phyloP scores from a whole-genome alignment of 2,329 filamentous ascomycete genomes.

The Fusarium nisikadoi region DNA sequence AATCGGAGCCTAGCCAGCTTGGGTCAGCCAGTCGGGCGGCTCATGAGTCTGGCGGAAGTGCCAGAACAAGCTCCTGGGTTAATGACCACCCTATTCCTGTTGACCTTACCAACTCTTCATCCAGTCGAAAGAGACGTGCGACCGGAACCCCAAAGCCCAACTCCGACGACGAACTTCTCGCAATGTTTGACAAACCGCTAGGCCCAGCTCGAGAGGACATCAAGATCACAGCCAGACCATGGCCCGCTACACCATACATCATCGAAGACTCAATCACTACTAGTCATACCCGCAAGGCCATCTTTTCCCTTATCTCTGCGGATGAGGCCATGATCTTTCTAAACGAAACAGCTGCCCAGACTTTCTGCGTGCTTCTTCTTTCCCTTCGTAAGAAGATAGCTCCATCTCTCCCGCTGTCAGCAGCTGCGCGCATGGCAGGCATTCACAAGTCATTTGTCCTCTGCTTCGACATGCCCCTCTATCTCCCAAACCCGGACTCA shows the following conservation, averaged over 20 bases:
- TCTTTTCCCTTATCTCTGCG: not conserved
- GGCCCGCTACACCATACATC: not conserved
- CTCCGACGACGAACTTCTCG: not conserved
- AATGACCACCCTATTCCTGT: too few species aligned
- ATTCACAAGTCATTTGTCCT: not conserved
- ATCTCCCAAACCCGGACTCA: accelerated
- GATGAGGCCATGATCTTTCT: not conserved
- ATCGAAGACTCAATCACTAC: not conserved
- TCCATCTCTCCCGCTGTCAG: not conserved
- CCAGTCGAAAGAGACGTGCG: not conserved
- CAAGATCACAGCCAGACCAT: not conserved
- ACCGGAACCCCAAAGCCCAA: not conserved
- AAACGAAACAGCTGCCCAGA: not conserved
- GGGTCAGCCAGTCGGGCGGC: too few species aligned
- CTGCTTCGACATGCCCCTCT: accelerated
- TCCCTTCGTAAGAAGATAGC: not conserved
- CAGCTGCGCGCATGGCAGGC: accelerated
- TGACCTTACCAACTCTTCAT: too few species aligned
- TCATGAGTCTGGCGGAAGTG: too few species aligned
- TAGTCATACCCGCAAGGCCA: not conserved
- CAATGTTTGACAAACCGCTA: not conserved
- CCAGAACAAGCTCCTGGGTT: too few species aligned
- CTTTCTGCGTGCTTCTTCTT: not conserved
- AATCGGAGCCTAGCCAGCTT: too few species aligned
- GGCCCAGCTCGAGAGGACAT: too few species aligned